Evolutionary conservation across 2,329 filamentous ascomycete genomes (phyloP).

Genomic region (Ophiosphaerella narmari): DNA sequence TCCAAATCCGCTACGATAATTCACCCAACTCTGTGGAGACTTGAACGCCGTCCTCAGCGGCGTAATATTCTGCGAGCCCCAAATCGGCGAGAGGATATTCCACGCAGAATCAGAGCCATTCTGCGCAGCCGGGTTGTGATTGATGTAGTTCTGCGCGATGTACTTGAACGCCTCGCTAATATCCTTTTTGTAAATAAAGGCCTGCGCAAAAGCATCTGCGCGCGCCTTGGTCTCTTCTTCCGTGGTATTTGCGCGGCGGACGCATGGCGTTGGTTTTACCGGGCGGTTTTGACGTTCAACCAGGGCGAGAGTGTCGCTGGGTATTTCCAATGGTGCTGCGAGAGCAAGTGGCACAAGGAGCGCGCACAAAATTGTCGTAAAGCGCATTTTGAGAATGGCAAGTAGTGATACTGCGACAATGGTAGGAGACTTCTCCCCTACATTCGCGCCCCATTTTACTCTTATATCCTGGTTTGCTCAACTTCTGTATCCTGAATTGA

Average conservation of each 20-base stretch:
- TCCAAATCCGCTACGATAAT: conserved; percentile 29
- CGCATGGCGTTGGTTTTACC: conserved; percentile 32
- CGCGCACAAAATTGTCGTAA: conserved; percentile 14
- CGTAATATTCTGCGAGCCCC: conserved; percentile 26
- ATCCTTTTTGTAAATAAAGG: conserved; percentile 35
- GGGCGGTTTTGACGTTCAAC: conserved; percentile 17
- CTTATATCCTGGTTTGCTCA: too few relatives aligned
- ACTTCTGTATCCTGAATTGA: too few relatives aligned
- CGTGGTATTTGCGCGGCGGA: conserved; percentile 17
- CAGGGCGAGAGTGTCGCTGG: conserved; percentile 2
- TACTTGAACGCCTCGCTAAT: conserved; percentile 36
- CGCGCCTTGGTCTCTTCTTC: conserved; percentile 17
- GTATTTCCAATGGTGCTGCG: conserved; percentile 16
- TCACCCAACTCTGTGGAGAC: conserved; percentile 30
- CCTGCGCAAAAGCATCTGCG: conserved; percentile 28
- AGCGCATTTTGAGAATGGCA: conserved; percentile 15
- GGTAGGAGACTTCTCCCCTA: too few relatives aligned
- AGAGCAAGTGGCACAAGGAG: conserved; percentile 21
- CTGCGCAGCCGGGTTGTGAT: conserved; percentile 34
- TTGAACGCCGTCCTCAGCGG: conserved; percentile 28
- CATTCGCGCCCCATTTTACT: too few relatives aligned
- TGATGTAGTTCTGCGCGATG: conserved; percentile 34
- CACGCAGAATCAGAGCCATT: conserved; percentile 38
- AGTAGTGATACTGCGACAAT: too few relatives aligned
- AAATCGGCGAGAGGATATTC: conserved; percentile 30